Evolutionary conservation across 2,329 filamentous ascomycete genomes (phyloP).

Genomic region (Rhinocladiella mackenziei): DNA sequence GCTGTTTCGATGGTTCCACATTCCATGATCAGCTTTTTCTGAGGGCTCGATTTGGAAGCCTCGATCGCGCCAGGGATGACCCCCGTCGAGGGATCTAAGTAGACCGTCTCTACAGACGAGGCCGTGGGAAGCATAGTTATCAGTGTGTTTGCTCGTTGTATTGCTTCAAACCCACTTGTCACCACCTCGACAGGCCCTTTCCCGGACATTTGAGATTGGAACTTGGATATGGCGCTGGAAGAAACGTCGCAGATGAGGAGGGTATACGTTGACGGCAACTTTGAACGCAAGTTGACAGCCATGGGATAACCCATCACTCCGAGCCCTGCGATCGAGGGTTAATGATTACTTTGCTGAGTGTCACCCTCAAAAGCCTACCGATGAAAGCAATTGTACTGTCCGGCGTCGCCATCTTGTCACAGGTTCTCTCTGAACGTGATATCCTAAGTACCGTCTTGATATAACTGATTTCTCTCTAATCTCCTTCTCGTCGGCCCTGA

Average conservation of each 20-base stretch:
- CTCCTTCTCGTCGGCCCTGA: no score
- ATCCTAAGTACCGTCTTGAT: no score
- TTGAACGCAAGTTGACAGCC: constrained; percentile 40
- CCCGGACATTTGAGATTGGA: constrained; percentile 36
- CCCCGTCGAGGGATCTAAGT: constrained; percentile 44
- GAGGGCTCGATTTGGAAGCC: constrained; percentile 39
- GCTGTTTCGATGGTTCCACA: constrained; percentile 55
- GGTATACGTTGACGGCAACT: constrained; percentile 32
- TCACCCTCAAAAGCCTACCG: constrained; percentile 7
- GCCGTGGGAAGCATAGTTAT: constrained; percentile 55
- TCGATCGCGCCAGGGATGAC: constrained; percentile 31
- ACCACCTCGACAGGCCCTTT: constrained; percentile 38
- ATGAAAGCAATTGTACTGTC: constrained; percentile 27
- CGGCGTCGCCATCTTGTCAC: constrained; percentile 13
- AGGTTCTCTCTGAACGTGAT: no score
- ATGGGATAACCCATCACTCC: constrained; percentile 45
- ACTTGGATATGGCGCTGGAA: constrained; percentile 36
- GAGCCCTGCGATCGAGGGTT: constrained; percentile 30
- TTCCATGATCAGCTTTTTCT: constrained; percentile 50
- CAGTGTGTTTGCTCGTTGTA: constrained; percentile 44
- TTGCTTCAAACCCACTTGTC: constrained; percentile 38
- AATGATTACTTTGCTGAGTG: background rate
- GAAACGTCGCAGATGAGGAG: constrained; percentile 42
- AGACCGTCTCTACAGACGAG: constrained; percentile 49
- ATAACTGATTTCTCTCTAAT: no score